These are phyloP conservation scores for Chrysanthemum seticuspe DNA, from an alignment of 129 eudicot genomes.

Conservation along the genomic window DNA sequence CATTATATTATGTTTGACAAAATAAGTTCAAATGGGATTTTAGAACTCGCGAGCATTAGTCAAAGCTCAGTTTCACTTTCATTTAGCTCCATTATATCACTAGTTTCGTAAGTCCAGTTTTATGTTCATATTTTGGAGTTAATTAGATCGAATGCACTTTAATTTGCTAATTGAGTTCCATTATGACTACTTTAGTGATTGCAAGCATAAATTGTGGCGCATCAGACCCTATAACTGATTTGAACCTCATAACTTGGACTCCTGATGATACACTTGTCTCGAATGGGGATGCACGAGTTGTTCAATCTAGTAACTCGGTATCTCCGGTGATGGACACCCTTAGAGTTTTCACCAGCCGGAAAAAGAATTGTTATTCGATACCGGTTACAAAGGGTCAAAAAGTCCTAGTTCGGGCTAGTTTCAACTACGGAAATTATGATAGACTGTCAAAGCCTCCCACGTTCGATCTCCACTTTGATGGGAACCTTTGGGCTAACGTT, in stretches of 20 bases:
- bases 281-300: conserved; percentile 26
- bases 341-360: conserved; percentile 28
- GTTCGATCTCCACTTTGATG: conserved; percentile 41
- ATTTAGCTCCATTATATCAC: too few relatives aligned
- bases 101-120: too few relatives aligned
- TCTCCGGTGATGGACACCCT: conserved; percentile 22
- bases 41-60: too few relatives aligned
- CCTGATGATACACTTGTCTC: conserved; percentile 14
- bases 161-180: background rate
- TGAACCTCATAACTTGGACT: conserved; percentile 13
- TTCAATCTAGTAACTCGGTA: conserved; percentile 19
- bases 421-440: conserved; percentile 42
- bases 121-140: too few relatives aligned
- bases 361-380: conserved; percentile 29
- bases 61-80: too few relatives aligned
- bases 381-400: conserved; percentile 19
- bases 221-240: background rate
- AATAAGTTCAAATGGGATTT: too few relatives aligned
- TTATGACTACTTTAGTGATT: conserved; percentile 19
- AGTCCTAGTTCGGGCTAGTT: conserved; percentile 29
- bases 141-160: background rate
- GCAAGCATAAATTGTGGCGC: conserved; percentile 37
- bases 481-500: conserved; percentile 28
- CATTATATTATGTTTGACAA: too few relatives aligned
- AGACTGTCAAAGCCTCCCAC: conserved; percentile 32